A percentile compares a stretch with the other conserved stretches of the same genome.
Evolutionary conservation across 176 grass and related monocot genomes (phyloP).

Genomic region (Triticum monococcum): DNA sequence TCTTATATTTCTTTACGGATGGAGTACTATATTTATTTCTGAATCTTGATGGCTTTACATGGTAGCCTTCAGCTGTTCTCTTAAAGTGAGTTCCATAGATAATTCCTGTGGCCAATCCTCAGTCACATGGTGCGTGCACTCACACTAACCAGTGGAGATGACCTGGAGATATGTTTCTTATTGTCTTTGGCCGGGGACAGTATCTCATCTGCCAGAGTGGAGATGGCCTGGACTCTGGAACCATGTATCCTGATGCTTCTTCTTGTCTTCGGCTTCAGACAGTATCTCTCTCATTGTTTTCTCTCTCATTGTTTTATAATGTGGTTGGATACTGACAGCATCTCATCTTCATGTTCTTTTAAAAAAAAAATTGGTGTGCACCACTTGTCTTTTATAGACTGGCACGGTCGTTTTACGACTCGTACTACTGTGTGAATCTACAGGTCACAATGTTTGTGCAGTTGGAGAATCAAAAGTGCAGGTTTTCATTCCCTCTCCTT

Average conservation of each 20-base stretch:
- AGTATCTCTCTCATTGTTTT: neutral
- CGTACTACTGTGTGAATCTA: neutral
- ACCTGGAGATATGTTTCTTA: neutral
- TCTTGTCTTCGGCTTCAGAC: slow-evolving; percentile 13
- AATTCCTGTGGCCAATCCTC: neutral
- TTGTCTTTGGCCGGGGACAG: slow-evolving; percentile 5
- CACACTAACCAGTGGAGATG: neutral
- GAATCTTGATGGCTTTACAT: slow-evolving; percentile 8
- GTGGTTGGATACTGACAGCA: neutral
- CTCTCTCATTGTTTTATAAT: neutral
- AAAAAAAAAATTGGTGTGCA: neutral
- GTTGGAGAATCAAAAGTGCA: neutral
- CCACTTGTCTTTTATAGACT: neutral
- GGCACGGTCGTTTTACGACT: no score
- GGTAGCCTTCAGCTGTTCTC: neutral
- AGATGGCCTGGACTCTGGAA: neutral
- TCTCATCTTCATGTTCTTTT: neutral
- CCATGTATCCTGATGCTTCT: slow-evolving; percentile 16
- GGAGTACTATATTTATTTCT: slow-evolving; percentile 14
- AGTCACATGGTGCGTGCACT: neutral
- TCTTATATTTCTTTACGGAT: no score
- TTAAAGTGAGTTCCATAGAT: neutral
- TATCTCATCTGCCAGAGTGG: neutral
- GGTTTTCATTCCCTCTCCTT: neutral
- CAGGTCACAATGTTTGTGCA: neutral